Conservation (phyloP, 2,329 filamentous ascomycete species). For the Neocatenulostroma microsporum region DNA sequence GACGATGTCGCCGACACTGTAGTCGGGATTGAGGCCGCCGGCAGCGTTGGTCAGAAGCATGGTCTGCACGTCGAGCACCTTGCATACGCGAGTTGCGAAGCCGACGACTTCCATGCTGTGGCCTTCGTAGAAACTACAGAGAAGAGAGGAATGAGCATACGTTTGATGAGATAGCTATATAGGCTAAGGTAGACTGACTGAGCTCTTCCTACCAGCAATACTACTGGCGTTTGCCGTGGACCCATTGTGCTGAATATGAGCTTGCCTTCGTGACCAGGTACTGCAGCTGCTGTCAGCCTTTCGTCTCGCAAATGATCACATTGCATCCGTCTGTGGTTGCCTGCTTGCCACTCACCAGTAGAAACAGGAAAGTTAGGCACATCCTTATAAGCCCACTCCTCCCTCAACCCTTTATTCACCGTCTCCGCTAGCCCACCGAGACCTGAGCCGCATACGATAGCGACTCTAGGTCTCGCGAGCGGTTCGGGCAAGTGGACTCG, state of each 20-base stretch:
- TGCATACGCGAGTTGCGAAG: slow-evolving; percentile 58
- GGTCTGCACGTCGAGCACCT: slow-evolving; percentile 52
- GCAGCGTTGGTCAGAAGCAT: slow-evolving; percentile 61
- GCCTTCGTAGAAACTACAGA: slow-evolving; percentile 60
- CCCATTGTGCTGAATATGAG: slow-evolving; percentile 56
- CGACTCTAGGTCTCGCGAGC: slow-evolving; percentile 47
- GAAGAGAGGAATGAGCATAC: slow-evolving; percentile 12
- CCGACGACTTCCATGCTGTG: slow-evolving; percentile 55
- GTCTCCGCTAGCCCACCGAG: slow-evolving; percentile 54
- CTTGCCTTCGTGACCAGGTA: slow-evolving; percentile 56
- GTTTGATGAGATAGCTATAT: slow-evolving; percentile 10
- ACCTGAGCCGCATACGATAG: slow-evolving; percentile 58
- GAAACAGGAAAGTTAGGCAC: slow-evolving; percentile 56
- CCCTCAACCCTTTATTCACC: slow-evolving; percentile 42
- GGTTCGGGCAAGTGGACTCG: slow-evolving; percentile 44
- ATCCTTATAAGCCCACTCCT: slow-evolving; percentile 50
- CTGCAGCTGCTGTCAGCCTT: too few relatives aligned
- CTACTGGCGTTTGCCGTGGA: slow-evolving; percentile 44
- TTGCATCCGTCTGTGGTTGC: too few relatives aligned
- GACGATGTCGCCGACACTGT: slow-evolving; percentile 57
- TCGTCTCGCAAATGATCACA: too few relatives aligned
- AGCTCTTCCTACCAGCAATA: slow-evolving; percentile 57
- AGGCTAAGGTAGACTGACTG: slow-evolving; percentile 45
- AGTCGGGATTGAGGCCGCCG: slow-evolving; percentile 57
- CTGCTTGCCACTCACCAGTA: slow-evolving; percentile 51